Conservation (phyloP, 495 filamentous ascomycete species). For the Penicillium verhagenii region DNA sequence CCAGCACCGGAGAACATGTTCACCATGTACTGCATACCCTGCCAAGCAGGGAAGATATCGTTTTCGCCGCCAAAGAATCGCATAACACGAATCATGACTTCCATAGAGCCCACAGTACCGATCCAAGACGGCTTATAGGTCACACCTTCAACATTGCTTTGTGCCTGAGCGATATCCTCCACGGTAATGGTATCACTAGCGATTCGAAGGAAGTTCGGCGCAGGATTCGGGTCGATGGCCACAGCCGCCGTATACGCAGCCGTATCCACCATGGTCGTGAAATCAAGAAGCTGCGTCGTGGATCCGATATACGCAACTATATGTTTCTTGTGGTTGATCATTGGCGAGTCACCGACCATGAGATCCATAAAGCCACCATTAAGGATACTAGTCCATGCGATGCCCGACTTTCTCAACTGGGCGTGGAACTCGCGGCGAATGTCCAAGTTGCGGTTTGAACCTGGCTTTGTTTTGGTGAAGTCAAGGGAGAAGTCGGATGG, state of each 20-base stretch:
- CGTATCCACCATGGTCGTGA: slow-evolving; percentile 12
- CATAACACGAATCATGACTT: slow-evolving; percentile 5
- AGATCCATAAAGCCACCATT: slow-evolving; percentile 16
- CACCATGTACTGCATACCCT: slow-evolving; percentile 14
- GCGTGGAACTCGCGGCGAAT: slow-evolving; percentile 11
- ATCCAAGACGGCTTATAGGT: slow-evolving; percentile 9
- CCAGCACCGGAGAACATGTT: slow-evolving; percentile 12
- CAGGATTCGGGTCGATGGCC: slow-evolving; percentile 9
- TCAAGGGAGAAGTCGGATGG: slow-evolving; percentile 13
- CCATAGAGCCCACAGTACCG: not conserved
- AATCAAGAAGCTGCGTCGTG: slow-evolving; percentile 6
- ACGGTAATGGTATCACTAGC: slow-evolving; percentile 7
- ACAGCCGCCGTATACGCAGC: slow-evolving; percentile 14
- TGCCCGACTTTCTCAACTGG: slow-evolving; percentile 4
- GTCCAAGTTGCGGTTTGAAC: slow-evolving; percentile 14
- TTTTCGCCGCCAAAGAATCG: slow-evolving; percentile 10
- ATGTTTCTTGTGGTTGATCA: slow-evolving; percentile 11
- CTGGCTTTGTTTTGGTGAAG: slow-evolving; percentile 13
- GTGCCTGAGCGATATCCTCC: slow-evolving; percentile 8
- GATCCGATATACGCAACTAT: slow-evolving; percentile 9
- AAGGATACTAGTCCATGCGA: slow-evolving; percentile 14
- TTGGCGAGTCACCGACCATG: slow-evolving; percentile 8
- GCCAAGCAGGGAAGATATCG: slow-evolving; percentile 10
- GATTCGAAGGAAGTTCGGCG: slow-evolving; percentile 14
- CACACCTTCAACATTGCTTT: slow-evolving; percentile 11